Evolutionary conservation across 2,329 filamentous ascomycete species (phyloP).

Genomic region (Penicillium concentricum): DNA sequence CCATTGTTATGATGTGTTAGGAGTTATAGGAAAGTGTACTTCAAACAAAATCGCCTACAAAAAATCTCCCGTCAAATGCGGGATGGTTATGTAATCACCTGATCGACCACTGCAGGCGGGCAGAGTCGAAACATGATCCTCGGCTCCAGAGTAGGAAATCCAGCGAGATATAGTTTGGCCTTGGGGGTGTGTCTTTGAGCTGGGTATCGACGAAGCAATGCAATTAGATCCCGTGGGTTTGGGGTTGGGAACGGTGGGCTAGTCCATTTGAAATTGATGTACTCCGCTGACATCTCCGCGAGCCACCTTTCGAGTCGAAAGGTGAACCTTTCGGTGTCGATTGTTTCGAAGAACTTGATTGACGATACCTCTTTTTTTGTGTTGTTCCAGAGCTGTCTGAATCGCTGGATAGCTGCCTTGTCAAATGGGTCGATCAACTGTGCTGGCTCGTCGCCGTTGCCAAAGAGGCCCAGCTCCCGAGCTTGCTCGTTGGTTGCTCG

Average conservation of each 20-base stretch:
- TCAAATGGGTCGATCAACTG: conserved; percentile 1
- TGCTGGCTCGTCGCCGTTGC: neutral
- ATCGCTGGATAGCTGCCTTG: neutral
- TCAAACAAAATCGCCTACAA: conserved; percentile 12
- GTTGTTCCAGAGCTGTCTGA: neutral
- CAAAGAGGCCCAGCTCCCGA: neutral
- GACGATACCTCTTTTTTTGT: neutral
- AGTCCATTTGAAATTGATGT: neutral
- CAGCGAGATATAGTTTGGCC: neutral
- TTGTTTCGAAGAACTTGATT: neutral
- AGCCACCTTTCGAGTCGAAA: neutral
- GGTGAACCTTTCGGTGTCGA: neutral
- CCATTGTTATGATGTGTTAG: conserved; percentile 25
- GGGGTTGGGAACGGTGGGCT: neutral
- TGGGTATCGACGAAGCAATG: neutral
- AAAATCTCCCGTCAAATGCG: conserved; percentile 16
- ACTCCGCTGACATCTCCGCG: neutral
- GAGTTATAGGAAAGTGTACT: conserved; percentile 5
- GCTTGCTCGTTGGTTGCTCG: conserved; percentile 1
- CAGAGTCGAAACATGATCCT: conserved; percentile 10
- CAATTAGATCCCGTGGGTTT: neutral
- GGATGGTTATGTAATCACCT: conserved; percentile 5
- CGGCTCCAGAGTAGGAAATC: neutral
- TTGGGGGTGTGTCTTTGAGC: neutral
- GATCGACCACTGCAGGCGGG: neutral